These are phyloP conservation scores for Cyclotella cryptica DNA, from an alignment of 108 stramenopile species.

Conservation along the genomic window DNA sequence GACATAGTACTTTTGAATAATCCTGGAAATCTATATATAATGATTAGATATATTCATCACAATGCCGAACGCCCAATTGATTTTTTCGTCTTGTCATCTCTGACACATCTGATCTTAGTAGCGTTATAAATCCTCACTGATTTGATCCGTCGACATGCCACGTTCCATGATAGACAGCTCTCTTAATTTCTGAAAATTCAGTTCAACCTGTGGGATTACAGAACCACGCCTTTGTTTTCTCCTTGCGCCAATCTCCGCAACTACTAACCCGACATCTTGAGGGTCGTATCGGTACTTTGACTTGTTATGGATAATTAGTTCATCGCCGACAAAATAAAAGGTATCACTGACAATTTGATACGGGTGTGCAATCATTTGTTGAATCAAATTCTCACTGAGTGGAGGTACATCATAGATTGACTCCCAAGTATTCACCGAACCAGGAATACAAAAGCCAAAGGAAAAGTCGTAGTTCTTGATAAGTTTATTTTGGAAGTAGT, in stretches of 20 bases:
- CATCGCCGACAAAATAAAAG: slow-evolving; percentile 80
- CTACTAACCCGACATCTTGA: neutral
- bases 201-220: slow-evolving; percentile 2
- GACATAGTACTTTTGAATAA: neutral
- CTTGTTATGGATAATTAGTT: slow-evolving; percentile 84
- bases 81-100: neutral
- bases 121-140: too few species aligned
- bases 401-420: slow-evolving; percentile 78
- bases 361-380: slow-evolving; percentile 76
- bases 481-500: slow-evolving; percentile 77
- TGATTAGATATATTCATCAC: too few species aligned
- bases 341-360: slow-evolving; percentile 70
- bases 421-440: slow-evolving; percentile 80
- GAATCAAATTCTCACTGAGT: slow-evolving; percentile 67
- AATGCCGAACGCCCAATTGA: neutral
- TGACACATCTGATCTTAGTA: too few species aligned
- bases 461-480: slow-evolving; percentile 61
- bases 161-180: neutral
- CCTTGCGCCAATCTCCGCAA: neutral
- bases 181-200: neutral
- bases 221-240: slow-evolving; percentile 17
- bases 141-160: neutral
- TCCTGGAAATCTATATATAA: neutral
- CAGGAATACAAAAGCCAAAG: slow-evolving; percentile 85
- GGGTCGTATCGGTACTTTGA: slow-evolving; percentile 69